These are phyloP conservation scores for Aleurites moluccanus DNA, from an alignment of 441 rosid genomes.

Conservation along the genomic window DNA sequence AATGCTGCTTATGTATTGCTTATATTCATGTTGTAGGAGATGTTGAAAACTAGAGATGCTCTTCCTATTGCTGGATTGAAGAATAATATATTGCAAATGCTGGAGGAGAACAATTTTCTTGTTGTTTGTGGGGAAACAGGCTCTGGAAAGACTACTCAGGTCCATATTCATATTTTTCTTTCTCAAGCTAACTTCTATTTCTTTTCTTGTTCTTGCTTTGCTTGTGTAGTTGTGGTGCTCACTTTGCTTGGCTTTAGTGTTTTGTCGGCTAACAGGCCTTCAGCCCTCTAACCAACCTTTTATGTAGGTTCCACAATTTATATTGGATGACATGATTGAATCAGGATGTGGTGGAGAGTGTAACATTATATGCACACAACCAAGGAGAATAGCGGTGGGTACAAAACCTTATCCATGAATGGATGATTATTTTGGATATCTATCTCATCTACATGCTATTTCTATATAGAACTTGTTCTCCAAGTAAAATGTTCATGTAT, in stretches of 20 bases:
- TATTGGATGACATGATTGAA: slow-evolving; percentile 93
- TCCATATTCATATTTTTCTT: slow-evolving; percentile 27
- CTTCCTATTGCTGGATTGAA: slow-evolving; percentile 79
- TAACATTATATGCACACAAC: slow-evolving; percentile 94
- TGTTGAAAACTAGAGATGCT: slow-evolving; percentile 62
- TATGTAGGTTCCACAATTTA: slow-evolving; percentile 88
- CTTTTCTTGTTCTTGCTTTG: not conserved
- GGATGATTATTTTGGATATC: slow-evolving; percentile 2
- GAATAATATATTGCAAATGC: slow-evolving; percentile 58
- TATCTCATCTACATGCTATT: not conserved
- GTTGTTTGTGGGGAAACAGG: slow-evolving; percentile 98
- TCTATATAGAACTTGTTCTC: not conserved
- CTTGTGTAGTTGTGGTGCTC: not conserved
- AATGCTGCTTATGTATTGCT: not conserved
- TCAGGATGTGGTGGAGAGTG: slow-evolving; percentile 78
- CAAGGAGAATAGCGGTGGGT: slow-evolving; percentile 88
- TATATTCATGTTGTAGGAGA: slow-evolving; percentile 42
- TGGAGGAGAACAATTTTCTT: slow-evolving; percentile 74
- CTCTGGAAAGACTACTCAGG: slow-evolving; percentile 99
- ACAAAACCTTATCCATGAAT: slow-evolving; percentile 15
- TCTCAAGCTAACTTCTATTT: not conserved
- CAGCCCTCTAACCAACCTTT: slow-evolving; percentile 19
- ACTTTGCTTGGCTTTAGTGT: slow-evolving; percentile 9
- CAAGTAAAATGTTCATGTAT: slow-evolving; percentile 3
- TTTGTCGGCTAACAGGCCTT: slow-evolving; percentile 1